A percentile compares a stretch with the other conserved stretches of the same genome.
These are phyloP conservation scores for Aspergillus panamensis DNA, from an alignment of 495 filamentous ascomycete genomes.

Conservation along the genomic window DNA sequence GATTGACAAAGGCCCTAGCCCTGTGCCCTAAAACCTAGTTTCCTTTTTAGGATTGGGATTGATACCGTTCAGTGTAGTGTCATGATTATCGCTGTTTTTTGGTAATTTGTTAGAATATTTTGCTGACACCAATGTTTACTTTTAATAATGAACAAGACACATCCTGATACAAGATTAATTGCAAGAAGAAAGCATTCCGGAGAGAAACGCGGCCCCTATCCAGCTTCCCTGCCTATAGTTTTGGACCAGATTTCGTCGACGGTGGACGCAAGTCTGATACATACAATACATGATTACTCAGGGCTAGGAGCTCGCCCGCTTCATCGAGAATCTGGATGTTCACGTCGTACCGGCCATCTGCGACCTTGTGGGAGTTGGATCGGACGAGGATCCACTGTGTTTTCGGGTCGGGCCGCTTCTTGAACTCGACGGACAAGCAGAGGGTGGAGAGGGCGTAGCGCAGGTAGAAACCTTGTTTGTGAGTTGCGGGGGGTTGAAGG, in stretches of 20 bases:
- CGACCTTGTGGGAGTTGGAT: constrained; percentile 22
- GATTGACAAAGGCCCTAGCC: constrained; percentile 6
- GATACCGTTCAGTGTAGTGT: no score
- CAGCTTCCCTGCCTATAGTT: not conserved
- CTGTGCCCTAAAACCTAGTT: constrained; percentile 14
- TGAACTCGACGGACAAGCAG: constrained; percentile 27
- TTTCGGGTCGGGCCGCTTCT: constrained; percentile 21
- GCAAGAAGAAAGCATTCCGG: not conserved
- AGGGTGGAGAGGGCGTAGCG: constrained; percentile 24
- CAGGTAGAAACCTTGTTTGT: constrained; percentile 19
- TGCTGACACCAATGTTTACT: no score
- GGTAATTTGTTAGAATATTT: no score
- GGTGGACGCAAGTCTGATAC: constrained; percentile 7
- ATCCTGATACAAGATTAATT: not conserved
- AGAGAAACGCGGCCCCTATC: not conserved
- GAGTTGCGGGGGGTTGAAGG: constrained; percentile 26
- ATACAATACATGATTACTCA: constrained; percentile 26
- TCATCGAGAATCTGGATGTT: constrained; percentile 21
- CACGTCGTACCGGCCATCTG: constrained; percentile 23
- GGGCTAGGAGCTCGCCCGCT: constrained; percentile 14
- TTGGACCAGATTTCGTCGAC: not conserved
- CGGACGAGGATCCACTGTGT: constrained; percentile 24
- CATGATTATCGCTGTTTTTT: no score
- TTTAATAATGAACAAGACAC: not conserved
- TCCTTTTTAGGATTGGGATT: no score